Evolutionary conservation across 2,329 filamentous ascomycete genomes (phyloP).

Genomic region (Blumeriella jaapii): DNA sequence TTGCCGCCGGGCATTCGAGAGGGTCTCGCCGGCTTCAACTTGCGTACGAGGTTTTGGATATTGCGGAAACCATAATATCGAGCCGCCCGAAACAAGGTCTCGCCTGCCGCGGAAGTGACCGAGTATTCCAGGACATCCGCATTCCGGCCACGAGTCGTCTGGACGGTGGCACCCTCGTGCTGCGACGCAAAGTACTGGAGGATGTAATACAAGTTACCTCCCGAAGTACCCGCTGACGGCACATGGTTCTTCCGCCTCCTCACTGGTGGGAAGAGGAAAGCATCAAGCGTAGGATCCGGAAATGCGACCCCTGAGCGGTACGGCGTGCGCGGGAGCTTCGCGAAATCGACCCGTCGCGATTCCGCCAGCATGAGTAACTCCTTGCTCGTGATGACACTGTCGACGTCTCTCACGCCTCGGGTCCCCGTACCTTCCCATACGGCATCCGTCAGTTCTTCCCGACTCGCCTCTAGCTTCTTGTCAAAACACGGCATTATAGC

Average conservation of each 20-base stretch:
- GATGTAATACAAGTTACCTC: conserved; percentile 80
- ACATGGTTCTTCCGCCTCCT: conserved; percentile 33
- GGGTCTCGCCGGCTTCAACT: conserved; percentile 66
- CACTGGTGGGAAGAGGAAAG: conserved; percentile 60
- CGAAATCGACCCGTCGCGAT: conserved; percentile 67
- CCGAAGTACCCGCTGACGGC: conserved; percentile 63
- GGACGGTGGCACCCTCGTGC: conserved; percentile 61
- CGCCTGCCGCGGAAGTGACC: conserved; percentile 44
- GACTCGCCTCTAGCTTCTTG: conserved; percentile 93
- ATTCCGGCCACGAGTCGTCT: conserved; percentile 68
- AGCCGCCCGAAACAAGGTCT: conserved; percentile 64
- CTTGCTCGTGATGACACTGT: conserved; percentile 95
- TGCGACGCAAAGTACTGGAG: conserved; percentile 61
- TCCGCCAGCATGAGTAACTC: conserved; percentile 85
- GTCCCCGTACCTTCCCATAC: conserved; percentile 51
- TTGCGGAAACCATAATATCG: conserved; percentile 97
- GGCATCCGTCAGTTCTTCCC: conserved; percentile 77
- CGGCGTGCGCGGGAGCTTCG: conserved; percentile 51
- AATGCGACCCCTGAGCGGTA: conserved; percentile 46
- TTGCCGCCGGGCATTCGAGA: conserved; percentile 73
- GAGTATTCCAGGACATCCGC: conserved; percentile 82
- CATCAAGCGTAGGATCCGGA: conserved; percentile 57
- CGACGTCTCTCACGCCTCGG: conserved; percentile 68
- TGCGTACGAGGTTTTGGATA: conserved; percentile 94
- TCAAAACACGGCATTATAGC: conserved; percentile 98